Base-by-base conservation (phyloP, 306 rosid genomes). In the Alnus rubra region DNA sequence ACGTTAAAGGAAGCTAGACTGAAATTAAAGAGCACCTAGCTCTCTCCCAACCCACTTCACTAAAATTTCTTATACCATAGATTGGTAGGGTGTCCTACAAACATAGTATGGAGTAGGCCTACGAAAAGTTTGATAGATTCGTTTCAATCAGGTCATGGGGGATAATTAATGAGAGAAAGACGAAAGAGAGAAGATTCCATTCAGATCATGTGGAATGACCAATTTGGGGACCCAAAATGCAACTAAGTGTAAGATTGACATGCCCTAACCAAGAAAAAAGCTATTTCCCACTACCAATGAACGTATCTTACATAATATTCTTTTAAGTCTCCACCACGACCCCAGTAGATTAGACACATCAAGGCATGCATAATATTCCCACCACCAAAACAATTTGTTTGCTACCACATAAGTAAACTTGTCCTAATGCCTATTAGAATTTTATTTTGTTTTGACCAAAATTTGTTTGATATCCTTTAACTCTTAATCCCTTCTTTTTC, bases 141-240 rank as follows among this genome's bases (percentile, higher is more conserved):
- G 52, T 56, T 84, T 84, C 70, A 39, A 39, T 39, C 44, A 63
- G 76, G 47, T 85, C 80, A 76, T n/a, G 54, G 81, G 71, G n/a
- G 28, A 23, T 33, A 33, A 33, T 59, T 76, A 28, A 62, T 44
- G 80, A 52, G 69, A 76, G 73, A 79, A 47, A 59, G 56, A 58
- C 71, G 80, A 51, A 78, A 78, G 82, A 54, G 47, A 49, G 80
- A 83, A 82, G 91, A 85, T 87, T 87, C 95, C 86, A 84, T 85
- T 90, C 83, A 69, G 78, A 82, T 87, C 84, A 84, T 77, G 69
- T 73, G 69, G 77, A 73, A 74, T 78, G 78, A 77, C 75, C 83
- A 76, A 77, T 79, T 65, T 28, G 69, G 86, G 88, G 94, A 79
- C 89, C 89, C 86, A 88, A 86, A 76, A 56, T 75, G 62, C 39